Base-by-base conservation (phyloP, 1,284 basidiomycete species). In the Trametes versicolor region DNA sequence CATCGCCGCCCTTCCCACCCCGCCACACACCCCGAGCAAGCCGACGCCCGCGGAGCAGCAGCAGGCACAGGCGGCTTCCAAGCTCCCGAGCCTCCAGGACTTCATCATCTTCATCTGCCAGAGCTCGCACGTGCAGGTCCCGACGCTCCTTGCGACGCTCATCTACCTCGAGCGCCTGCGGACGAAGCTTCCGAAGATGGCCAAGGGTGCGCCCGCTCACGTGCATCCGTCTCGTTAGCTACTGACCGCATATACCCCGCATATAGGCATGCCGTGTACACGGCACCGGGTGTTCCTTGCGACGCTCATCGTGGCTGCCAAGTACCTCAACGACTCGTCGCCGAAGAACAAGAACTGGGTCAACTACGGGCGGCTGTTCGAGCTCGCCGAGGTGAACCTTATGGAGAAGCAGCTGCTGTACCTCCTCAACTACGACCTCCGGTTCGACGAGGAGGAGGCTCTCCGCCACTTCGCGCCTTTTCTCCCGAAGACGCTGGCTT, bases 341-440 rank as follows among this genome's bases (percentile, higher is more conserved):
- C 94, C 94, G 17, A 98, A 97, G 85, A 99, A 99, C 83, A 89
- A 90, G 79, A 95, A 98, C 83, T 98, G 96, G 96, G 86, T 88
- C 60, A 76, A 80, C 60, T 95, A 97, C 78, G 93, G 91, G 23
- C 81, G 84, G 66, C 87, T 97, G 77, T 94, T 92, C 76, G 84
- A 88, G 72, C 79, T 87, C 58, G 78, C 81, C n/a, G 91, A 93
- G 79, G 88, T 98, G 79, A 98, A 97, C 80, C 84, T 97, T 70
- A 98, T 98, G 97, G 97, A 99, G 83, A 94, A 92, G 81, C 96
- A 99, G 79, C 86, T 98, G 36, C 85, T 98, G 60, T 92, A 86
- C 78, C 83, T 98, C 64, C 87, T 98, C 68, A 93, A 96, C 79
- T 97, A 93, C 74, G 92, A 97, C 76, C 87, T 98, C 57, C 88